These are phyloP conservation scores for Psidium guajava DNA, from an alignment of 345 rosid species.

Conservation along the genomic window DNA sequence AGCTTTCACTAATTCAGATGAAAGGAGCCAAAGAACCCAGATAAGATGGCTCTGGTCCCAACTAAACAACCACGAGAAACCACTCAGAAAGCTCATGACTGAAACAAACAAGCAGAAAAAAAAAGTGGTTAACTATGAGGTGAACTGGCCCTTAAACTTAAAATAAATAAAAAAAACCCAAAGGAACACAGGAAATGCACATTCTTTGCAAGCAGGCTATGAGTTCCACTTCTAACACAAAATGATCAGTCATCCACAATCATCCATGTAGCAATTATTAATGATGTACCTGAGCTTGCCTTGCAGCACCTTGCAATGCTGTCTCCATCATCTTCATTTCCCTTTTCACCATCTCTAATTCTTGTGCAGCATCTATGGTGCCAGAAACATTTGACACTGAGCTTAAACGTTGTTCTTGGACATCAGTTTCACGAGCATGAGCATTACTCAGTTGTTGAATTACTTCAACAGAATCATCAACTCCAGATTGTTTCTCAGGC, in stretches of 20 bases:
- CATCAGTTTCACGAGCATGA: slow-evolving; percentile 6
- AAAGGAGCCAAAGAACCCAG: background rate
- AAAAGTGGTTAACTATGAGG: background rate
- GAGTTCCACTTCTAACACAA: background rate
- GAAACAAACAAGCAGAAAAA: background rate
- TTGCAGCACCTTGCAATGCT: slow-evolving; percentile 98
- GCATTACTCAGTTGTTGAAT: slow-evolving; percentile 25
- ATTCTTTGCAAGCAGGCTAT: background rate
- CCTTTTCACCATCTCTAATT: slow-evolving; percentile 69
- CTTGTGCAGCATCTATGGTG: slow-evolving; percentile 28
- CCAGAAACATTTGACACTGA: slow-evolving; percentile 30
- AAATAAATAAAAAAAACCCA: background rate
- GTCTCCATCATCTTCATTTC: slow-evolving; percentile 94
- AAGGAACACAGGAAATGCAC: background rate
- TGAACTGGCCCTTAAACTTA: background rate
- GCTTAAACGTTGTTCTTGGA: slow-evolving; percentile 28
- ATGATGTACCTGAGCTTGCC: slow-evolving; percentile 92
- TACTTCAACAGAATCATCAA: slow-evolving; percentile 13
- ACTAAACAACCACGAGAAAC: background rate
- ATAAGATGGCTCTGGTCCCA: background rate
- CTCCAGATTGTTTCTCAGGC: background rate
- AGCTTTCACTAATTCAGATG: background rate
- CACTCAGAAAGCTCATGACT: background rate
- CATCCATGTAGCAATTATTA: background rate
- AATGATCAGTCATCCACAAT: background rate